Base-by-base conservation (phyloP, 305 asterid genomes). In the Solanum hybrid region DNA sequence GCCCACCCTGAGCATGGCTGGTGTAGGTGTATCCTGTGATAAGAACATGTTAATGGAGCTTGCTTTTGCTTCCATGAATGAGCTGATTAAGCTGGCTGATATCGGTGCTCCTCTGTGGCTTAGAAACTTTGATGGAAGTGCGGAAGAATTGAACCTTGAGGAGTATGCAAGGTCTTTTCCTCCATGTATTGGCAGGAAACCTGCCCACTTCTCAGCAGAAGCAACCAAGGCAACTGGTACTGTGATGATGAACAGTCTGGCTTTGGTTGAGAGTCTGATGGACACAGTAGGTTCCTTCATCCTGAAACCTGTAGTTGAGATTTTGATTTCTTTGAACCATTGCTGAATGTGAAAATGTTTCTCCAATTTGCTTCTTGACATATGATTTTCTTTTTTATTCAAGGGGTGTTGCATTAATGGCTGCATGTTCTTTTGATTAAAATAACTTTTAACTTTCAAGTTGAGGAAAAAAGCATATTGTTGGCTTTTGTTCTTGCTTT, bases 11-110 rank as follows among this genome's bases (percentile, higher is more conserved):
- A 91, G 89, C 81, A 88, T 92, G 91, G 90, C 86, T 80, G 88
- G 90, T 80, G 38, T 86, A 34, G 95, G 92, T 85, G 89, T 75
- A 40, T 87, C 96, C 22, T 91, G 85, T 19, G 96, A 94, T 60
- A 93, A 92, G 81, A 92, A 94, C 12, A 17, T 92, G 90, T 92
- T 94, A 66, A 87, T 93, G 32, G 95, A 94, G 87, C 95, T 95
- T 37, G 98, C 98, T 3, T 78, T 93, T 91, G 94, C 93, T 77
- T 97, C 95, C 22, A 96, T 93, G 96, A 93, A 93, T 85, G 99
- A 97, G 92, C 92, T 97, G 88, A 73, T 96, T 60, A 96, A 92
- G 93, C 91, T 97, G 56, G 93, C 94, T 19, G 97, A 97, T 90
- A 88, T 92, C 7, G 95, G 93, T 87, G 89, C 89, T 85, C 97